Evolutionary conservation across 192 early-diverging fungal genomes (phyloP), one percentile per base, ranked within the genome.

Genomic region (Rhizoclosmatium sp.): DNA sequence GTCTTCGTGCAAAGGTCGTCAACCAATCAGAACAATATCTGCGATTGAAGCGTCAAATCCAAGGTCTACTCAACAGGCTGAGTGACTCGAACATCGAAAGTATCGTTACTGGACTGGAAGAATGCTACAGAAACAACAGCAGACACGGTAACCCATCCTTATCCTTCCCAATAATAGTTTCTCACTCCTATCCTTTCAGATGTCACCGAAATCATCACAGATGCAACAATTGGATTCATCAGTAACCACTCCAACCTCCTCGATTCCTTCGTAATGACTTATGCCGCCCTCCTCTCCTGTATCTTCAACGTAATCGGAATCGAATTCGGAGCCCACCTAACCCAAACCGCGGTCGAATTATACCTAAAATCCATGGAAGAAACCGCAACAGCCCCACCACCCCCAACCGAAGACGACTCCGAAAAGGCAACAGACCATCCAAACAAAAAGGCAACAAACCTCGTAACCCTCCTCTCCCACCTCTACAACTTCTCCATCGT

Each of bases 71-170:
- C 5, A 99, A 99, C 84, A 92, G 87, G 84, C 85, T 98, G 73
- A 95, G 92, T 82, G 96, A 96, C 81, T 89, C 91, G 81, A 99
- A 98, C 80, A 91, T 99, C 40, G 96, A 96, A 71, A 89, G 89
- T 16, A 98, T 99, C 62, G 81, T 98, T 3, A 62, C 85, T 64
- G 92, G 92, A 21, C 88, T 97, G 59, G 95, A 98, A 74, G 90
- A 91, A 31, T 87, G 90, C 47, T 97, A 94, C 76, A 81, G 91
- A 68, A 90, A 86, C 69, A 86, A 89, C 78, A 82, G 85, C 69
- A 85, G 92, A 64, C 88, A 92, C 79, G 88, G 92, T 93, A 82
- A 61, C 71, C 19, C 23, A 23, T 42, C 19, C 59, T 71, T 66
- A 0, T 31, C 47, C 4, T 61, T 4, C 0, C 9, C 31, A n/a